A percentile compares a stretch with the other conserved stretches of the same genome.
Evolutionary conservation across 495 filamentous ascomycete species (phyloP).

Genomic region (Podospora sp.): DNA sequence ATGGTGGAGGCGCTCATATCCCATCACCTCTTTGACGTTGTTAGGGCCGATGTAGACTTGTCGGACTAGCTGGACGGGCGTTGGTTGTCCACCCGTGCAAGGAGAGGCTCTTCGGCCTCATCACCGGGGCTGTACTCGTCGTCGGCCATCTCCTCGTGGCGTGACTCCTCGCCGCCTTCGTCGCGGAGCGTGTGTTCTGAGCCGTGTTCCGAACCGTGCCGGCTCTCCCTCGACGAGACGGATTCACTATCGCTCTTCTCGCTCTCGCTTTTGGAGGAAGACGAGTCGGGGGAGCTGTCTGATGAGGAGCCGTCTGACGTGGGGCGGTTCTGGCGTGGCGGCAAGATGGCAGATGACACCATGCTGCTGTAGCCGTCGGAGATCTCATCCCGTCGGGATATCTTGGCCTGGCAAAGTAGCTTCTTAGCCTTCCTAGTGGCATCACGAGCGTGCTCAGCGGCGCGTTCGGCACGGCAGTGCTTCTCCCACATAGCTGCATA

Average conservation of each 20-base stretch:
- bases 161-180: constrained; percentile 20
- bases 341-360: constrained; percentile 36
- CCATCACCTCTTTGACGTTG: not conserved
- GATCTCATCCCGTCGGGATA: constrained; percentile 30
- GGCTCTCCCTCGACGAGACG: constrained; percentile 1
- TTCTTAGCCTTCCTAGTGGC: constrained; percentile 59
- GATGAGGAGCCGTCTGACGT: constrained; percentile 9
- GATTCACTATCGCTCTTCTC: constrained; percentile 10
- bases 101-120: not conserved
- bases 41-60: not conserved
- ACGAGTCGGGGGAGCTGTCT: constrained; percentile 17
- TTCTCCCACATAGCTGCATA: constrained; percentile 97
- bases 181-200: constrained; percentile 37
- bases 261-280: constrained; percentile 23
- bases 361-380: constrained; percentile 40
- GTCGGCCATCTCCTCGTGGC: constrained; percentile 11
- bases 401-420: constrained; percentile 51
- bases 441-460: constrained; percentile 69
- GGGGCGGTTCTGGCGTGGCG: constrained; percentile 28
- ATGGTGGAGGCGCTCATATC: not conserved
- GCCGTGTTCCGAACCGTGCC: not conserved
- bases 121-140: constrained; percentile 14
- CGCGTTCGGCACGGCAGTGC: constrained; percentile 86
- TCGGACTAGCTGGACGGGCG: not conserved
- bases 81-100: not conserved